Percentiles rank a stretch among this genome's conserved stretches.
Conservation (phyloP, 805 yeast species). For the Scheffersomyces spartinae region DNA sequence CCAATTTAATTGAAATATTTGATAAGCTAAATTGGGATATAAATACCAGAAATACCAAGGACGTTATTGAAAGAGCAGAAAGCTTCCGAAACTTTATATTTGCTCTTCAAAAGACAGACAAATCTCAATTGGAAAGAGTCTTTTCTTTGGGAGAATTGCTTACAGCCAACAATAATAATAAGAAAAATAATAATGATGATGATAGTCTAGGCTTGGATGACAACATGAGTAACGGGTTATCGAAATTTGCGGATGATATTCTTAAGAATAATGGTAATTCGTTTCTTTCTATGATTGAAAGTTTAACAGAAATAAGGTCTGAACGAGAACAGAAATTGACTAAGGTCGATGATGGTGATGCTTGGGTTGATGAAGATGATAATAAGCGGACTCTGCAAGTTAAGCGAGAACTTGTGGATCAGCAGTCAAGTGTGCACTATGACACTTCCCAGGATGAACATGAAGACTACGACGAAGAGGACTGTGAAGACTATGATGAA, state of each 20-base stretch:
- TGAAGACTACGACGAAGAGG: slow-evolving; percentile 14
- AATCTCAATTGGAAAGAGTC: slow-evolving; percentile 22
- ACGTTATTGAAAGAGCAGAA: neutral
- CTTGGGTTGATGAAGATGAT: slow-evolving; percentile 14
- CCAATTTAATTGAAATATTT: neutral
- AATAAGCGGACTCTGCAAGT: too few relatives aligned
- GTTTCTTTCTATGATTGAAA: slow-evolving; percentile 72
- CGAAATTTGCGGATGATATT: slow-evolving; percentile 58
- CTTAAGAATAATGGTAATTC: slow-evolving; percentile 67
- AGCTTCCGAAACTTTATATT: slow-evolving; percentile 2
- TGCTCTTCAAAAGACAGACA: neutral
- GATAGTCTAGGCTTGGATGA: neutral
- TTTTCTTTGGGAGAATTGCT: slow-evolving; percentile 17
- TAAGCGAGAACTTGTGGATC: slow-evolving; percentile 1
- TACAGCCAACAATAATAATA: slow-evolving; percentile 4
- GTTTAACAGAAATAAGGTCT: slow-evolving; percentile 43
- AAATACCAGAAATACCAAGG: neutral
- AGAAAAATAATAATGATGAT: slow-evolving; percentile 2
- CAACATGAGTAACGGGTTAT: slow-evolving; percentile 1
- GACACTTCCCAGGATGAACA: too few relatives aligned
- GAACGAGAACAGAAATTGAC: slow-evolving; percentile 15
- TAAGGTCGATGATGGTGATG: slow-evolving; percentile 11
- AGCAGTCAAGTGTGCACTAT: too few relatives aligned
- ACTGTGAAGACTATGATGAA: slow-evolving; percentile 8
- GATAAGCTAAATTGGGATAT: slow-evolving; percentile 1